Base-by-base conservation (phyloP, 345 rosid species). In the Sisymbrium irio region DNA sequence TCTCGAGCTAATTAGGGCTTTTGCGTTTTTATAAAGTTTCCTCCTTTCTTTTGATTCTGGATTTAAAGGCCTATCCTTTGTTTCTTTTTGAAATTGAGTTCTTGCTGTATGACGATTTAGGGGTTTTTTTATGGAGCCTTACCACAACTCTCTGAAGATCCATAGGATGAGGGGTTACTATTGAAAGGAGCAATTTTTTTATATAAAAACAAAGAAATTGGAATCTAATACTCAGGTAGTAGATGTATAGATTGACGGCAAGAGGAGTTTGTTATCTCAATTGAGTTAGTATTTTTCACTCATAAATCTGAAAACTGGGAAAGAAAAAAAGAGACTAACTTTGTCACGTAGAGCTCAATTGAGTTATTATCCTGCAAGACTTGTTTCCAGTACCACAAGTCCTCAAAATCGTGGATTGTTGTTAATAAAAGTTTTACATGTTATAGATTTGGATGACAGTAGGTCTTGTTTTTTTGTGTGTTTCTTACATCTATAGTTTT, bases 71-170 rank as follows among this genome's bases (percentile, higher is more conserved):
- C 25, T 46, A 49, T 27, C 22, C 12, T 56, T 39, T 9, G 9
- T 53, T 46, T 8, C 33, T 32, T 9, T 32, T 9, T 13, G 41
- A 40, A 30, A 20, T 53, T 63, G 44, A 42, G 5, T 14, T 71
- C 22, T 12, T 50, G 56, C 36, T 60, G n/a, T 59, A 30, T 46
- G 17, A 70, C 40, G 33, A 68, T 47, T 22, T 71, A 59, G 35
- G 76, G n/a, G 17, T 39, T 62, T 62, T 62, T 62, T 51, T 15
- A n/a, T 22, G 53, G 36, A 51, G 62, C 33, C 40, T 51, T 62
- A 72, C 12, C 62, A 41, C 41, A 69, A 36, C 9, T 51, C 9
- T 51, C 18, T 55, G 47, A 18, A 42, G 62, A 59, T 60, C 15
- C 14, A 27, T 18, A 49, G 18, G 56, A 30, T 69, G 18, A 41